Evolutionary conservation across 2,329 filamentous ascomycete species (phyloP), one percentile per base, ranked within the genome.

Genomic region (Ampelomyces quisqualis): DNA sequence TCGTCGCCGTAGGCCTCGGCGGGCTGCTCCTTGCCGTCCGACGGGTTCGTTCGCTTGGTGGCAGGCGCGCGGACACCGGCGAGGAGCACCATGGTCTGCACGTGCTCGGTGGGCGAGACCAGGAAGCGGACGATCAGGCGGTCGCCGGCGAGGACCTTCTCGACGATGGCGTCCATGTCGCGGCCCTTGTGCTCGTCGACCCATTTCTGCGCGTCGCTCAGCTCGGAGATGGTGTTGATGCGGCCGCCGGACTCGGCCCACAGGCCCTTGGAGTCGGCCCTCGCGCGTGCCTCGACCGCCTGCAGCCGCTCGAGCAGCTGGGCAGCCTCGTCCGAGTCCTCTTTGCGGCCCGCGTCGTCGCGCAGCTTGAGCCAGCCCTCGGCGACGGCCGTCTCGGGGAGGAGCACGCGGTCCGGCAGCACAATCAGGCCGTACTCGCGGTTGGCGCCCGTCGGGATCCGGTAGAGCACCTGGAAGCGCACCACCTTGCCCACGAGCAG

Each of bases 291-390:
- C 70, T 97, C 90, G 22, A 91, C 74, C 33, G 77, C 77, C 55
- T 88, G 84, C 46, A 98, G 80, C 58, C 82, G 84, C 57, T 94
- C 86, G 17, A 98, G 76, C 45, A 86, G 79, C 50, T 83, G 75
- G 20, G 73, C 63, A 7, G 85, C 77, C 36, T 90, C 85, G 43
- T 93, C 86, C 2, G 84, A 83, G 44, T 96, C 90, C 53, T 96
- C 90, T 64, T 91, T 93, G 53, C 86, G 85, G 47, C 90, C 90
- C 44, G 91, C 90, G 69, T 98, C 93, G 60, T 98, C 93, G 51
- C 93, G 84, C 45, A 98, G 80, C 73, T 93, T 95, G 50, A 90
- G 74, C 90, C 90, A 96, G 53, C 93, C 93, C 59, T 90, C 88
- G 63, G 88, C 84, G 51, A 97, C 82, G 43, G 86, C 79, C 49